Percentiles rank a stretch among this genome's conserved stretches.
Evolutionary conservation across 306 rosid genomes (phyloP).

Genomic region (Delonix regia): DNA sequence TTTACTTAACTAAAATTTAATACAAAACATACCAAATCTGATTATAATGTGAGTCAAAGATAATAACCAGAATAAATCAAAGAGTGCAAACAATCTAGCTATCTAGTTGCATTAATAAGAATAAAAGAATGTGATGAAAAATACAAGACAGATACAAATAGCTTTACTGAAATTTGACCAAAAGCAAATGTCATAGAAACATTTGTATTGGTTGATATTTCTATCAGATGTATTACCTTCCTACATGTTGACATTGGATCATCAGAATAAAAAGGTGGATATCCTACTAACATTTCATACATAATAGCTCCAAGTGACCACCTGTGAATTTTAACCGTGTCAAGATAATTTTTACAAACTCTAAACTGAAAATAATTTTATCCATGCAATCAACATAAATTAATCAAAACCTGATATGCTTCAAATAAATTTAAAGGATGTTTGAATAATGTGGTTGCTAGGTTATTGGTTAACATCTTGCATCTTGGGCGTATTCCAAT

Average conservation of each 20-base stretch:
- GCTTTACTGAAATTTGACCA: constrained; percentile 1
- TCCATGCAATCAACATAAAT: constrained; percentile 15
- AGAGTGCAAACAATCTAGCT: constrained; percentile 22
- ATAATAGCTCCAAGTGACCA: constrained; percentile 99
- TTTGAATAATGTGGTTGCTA: background rate
- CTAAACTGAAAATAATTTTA: background rate
- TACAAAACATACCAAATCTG: background rate
- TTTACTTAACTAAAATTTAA: background rate
- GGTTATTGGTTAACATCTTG: background rate
- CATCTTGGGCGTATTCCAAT: background rate
- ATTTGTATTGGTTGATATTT: background rate
- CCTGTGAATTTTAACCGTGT: constrained; percentile 51
- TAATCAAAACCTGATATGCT: background rate
- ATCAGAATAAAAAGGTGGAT: constrained; percentile 97
- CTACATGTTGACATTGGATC: constrained; percentile 99
- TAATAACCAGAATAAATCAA: constrained; percentile 10
- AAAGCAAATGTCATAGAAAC: background rate
- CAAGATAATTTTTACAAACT: constrained; percentile 5
- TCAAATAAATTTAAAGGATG: background rate
- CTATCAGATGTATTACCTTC: constrained; percentile 59
- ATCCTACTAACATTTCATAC: constrained; percentile 99
- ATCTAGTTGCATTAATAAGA: background rate
- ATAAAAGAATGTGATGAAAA: background rate
- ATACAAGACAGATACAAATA: background rate
- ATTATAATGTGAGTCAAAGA: background rate